A percentile compares a stretch with the other conserved stretches of the same genome.
These are phyloP conservation scores for Lodderomyces oxycetoniae DNA, from an alignment of 1,139 yeast species.

Conservation along the genomic window DNA sequence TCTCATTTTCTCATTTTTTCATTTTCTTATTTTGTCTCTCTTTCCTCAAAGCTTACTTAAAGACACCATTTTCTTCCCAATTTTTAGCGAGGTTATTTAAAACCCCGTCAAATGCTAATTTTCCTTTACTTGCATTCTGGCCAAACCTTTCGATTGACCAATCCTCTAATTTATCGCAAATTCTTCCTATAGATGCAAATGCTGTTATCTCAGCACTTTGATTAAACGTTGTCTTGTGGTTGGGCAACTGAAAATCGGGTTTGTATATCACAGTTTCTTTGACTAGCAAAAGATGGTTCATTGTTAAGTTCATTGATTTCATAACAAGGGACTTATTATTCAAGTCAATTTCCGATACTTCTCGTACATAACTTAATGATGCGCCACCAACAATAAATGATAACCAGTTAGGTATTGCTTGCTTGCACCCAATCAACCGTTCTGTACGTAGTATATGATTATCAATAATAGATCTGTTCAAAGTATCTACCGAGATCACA, in stretches of 20 bases:
- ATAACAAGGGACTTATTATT: slow-evolving; percentile 58
- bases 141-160: slow-evolving; percentile 89
- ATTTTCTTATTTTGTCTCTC: too few relatives aligned
- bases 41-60: slow-evolving; percentile 12
- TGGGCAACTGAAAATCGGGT: slow-evolving; percentile 54
- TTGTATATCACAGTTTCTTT: slow-evolving; percentile 78
- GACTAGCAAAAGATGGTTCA: slow-evolving; percentile 70
- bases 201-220: slow-evolving; percentile 92
- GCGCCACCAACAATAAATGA: slow-evolving; percentile 68
- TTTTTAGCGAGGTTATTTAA: slow-evolving; percentile 49
- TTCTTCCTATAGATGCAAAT: slow-evolving; percentile 59
- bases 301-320: slow-evolving; percentile 85
- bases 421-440: slow-evolving; percentile 84
- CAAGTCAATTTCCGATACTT: slow-evolving; percentile 81
- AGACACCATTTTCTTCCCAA: slow-evolving; percentile 46
- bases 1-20: too few relatives aligned
- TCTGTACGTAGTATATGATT: slow-evolving; percentile 66
- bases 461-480: slow-evolving; percentile 63
- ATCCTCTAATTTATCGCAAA: slow-evolving; percentile 83
- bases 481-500: slow-evolving; percentile 91
- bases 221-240: slow-evolving; percentile 56
- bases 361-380: slow-evolving; percentile 77
- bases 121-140: slow-evolving; percentile 82
- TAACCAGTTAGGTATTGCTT: slow-evolving; percentile 83
- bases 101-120: slow-evolving; percentile 78